Evolutionary conservation across 176 grass and related monocot genomes (phyloP), one percentile per base, ranked within the genome.

Genomic region (Echinochloa phyllopogon): DNA sequence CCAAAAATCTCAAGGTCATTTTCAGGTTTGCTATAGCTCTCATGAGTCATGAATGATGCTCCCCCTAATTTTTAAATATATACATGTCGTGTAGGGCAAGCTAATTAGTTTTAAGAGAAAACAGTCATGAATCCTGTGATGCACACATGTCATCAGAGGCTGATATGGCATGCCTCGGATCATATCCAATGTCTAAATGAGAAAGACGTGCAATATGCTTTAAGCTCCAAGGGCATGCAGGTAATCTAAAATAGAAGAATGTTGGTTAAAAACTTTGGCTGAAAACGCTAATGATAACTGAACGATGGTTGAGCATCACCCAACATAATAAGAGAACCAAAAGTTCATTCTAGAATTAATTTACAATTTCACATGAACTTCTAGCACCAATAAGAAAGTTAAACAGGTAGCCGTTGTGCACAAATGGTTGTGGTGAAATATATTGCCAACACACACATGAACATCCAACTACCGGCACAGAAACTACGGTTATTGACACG

Each of bases 361-460:
- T 33, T 3, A 84, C 8, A 25, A 66, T 85, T 15, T 53, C n/a
- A 75, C 13, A 76, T 81, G 72, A 38, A 58, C 88, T 52, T 47
- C 27, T 36, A 21, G 10, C 55, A 84, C 21, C n/a, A 61, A 69
- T 60, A 85, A 48, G 11, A 48, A 29, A 74, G 48, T 33, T 49
- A 45, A 57, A 45, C 55, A 75, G 5, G 39, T 38, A 67, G 0
- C 36, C 37, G 36, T 51, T 42, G 36, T 25, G 45, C 33, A 72
- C 73, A 72, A 62, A 72, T 23, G 10, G 20, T 56, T 33, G 3
- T 58, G 33, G 12, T 45, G 60, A 62, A 83, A 65, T 47, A 70
- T 65, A 55, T 3, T 72, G 42, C 23, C 39, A 72, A 29, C 5
- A 62, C 64, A 82, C 50, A 56, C 8, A 73, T 18, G 37, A 43